phyloP scores from a whole-genome alignment of 1,284 basidiomycete genomes.

The Ceratobasidium papillatum region DNA sequence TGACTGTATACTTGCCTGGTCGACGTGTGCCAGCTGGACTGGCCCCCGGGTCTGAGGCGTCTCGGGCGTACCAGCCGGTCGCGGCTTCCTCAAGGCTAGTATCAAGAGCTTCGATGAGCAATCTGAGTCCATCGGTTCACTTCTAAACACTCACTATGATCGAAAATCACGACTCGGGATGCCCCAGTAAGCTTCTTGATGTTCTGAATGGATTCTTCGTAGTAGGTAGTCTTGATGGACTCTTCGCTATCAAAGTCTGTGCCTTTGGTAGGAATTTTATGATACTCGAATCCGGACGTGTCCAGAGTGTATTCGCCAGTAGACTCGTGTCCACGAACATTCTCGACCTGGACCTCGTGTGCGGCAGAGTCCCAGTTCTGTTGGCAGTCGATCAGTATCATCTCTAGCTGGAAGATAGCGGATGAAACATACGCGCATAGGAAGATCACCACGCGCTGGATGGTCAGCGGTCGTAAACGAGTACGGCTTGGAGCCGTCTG shows the following conservation, averaged over 20 bases:
- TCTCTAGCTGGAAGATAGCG: too few species aligned
- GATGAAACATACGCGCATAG: constrained; percentile 12
- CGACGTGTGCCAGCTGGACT: constrained; percentile 47
- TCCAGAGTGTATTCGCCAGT: constrained; percentile 58
- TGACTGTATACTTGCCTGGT: not conserved
- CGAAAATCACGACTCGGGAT: constrained; percentile 65
- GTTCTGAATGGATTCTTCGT: constrained; percentile 66
- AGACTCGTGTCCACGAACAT: constrained; percentile 64
- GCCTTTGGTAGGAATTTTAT: constrained; percentile 53
- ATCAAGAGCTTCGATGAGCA: constrained; percentile 8
- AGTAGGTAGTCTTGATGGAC: constrained; percentile 63
- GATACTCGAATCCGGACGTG: constrained; percentile 65
- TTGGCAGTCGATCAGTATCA: not conserved
- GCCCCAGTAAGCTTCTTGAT: constrained; percentile 70
- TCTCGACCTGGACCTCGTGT: constrained; percentile 59
- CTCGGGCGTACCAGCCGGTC: constrained; percentile 53
- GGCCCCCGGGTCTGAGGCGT: constrained; percentile 59
- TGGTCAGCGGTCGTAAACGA: constrained; percentile 42
- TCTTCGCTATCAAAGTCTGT: constrained; percentile 54
- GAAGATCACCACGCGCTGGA: constrained; percentile 26
- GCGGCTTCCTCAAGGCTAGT: constrained; percentile 58
- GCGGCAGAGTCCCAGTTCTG: constrained; percentile 43
- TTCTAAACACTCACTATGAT: constrained; percentile 62
- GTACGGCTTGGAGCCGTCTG: constrained; percentile 46
- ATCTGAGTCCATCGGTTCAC: too few species aligned